These are phyloP conservation scores for Tricholoma sp. DNA, from an alignment of 768 basidiomycete species.

Conservation along the genomic window DNA sequence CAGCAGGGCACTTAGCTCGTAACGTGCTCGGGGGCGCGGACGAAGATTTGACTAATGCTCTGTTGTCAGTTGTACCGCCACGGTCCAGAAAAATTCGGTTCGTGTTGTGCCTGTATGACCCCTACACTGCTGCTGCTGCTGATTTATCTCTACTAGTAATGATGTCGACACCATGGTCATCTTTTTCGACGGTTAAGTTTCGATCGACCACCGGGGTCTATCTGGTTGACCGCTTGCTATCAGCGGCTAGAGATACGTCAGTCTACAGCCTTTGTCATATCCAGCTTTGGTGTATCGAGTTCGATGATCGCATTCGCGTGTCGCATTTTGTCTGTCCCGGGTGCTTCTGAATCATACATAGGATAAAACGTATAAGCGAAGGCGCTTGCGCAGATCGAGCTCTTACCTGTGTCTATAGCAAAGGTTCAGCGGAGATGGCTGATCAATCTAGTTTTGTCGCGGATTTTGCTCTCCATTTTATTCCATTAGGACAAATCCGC, in stretches of 20 bases:
- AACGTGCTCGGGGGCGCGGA: constrained; percentile 49
- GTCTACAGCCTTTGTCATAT: no score
- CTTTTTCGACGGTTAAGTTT: constrained; percentile 6
- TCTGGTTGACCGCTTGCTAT: background rate
- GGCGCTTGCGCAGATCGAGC: no score
- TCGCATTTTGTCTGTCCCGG: no score
- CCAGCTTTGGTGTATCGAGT: no score
- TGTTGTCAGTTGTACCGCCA: constrained; percentile 32
- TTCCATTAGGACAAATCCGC: no score
- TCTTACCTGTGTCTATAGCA: no score
- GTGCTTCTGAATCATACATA: no score
- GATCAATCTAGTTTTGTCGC: no score
- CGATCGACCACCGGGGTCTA: background rate
- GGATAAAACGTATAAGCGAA: no score
- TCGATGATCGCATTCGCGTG: no score
- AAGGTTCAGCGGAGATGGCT: no score
- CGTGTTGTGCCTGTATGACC: constrained; percentile 5
- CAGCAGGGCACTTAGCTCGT: constrained; percentile 39
- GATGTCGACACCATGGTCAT: constrained; percentile 7
- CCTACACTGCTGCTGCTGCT: background rate
- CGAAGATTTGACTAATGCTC: constrained; percentile 29
- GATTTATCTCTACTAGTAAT: background rate
- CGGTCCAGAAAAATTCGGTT: constrained; percentile 30
- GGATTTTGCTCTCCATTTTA: no score
- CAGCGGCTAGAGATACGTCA: background rate